Evolutionary conservation across 1,284 basidiomycete species (phyloP).

Genomic region (Phellopilus nigrolimitatus): DNA sequence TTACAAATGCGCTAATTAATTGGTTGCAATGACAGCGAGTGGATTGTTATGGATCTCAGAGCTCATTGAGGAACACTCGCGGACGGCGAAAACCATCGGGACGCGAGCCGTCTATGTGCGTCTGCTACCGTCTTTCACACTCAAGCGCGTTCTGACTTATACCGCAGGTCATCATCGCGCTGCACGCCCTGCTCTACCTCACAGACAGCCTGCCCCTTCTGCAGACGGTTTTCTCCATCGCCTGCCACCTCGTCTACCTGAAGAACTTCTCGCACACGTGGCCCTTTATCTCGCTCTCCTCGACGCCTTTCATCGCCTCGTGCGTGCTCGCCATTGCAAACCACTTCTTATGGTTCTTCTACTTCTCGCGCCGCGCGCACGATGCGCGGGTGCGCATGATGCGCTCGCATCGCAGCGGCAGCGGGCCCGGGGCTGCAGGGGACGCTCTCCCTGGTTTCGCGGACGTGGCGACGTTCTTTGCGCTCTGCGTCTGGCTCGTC

Average conservation of each 20-base stretch:
- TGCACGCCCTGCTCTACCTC: conserved; percentile 76
- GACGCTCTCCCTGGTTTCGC: conserved; percentile 62
- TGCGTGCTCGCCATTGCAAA: conserved; percentile 80
- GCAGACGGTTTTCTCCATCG: conserved; percentile 72
- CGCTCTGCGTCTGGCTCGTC: conserved; percentile 87
- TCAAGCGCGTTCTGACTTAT: no score
- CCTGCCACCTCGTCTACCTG: conserved; percentile 83
- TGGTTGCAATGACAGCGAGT: conserved; percentile 56
- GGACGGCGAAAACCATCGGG: conserved; percentile 73
- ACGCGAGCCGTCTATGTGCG: conserved; percentile 82
- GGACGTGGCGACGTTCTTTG: conserved; percentile 92
- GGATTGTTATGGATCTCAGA: conserved; percentile 91
- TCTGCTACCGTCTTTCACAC: no score
- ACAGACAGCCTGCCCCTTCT: conserved; percentile 75
- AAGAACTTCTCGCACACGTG: conserved; percentile 86
- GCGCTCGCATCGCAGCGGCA: neutral
- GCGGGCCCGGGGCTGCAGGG: conserved; percentile 28
- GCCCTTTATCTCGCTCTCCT: conserved; percentile 88
- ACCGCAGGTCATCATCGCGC: conserved; percentile 73
- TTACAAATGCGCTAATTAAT: neutral
- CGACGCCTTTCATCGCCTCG: conserved; percentile 76
- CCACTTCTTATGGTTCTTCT: conserved; percentile 93
- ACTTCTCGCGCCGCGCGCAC: conserved; percentile 72
- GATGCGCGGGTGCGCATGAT: conserved; percentile 32
- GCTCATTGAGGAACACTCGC: conserved; percentile 89